phyloP scores from a whole-genome alignment of 495 filamentous ascomycete species.

The Tuber aestivum region DNA sequence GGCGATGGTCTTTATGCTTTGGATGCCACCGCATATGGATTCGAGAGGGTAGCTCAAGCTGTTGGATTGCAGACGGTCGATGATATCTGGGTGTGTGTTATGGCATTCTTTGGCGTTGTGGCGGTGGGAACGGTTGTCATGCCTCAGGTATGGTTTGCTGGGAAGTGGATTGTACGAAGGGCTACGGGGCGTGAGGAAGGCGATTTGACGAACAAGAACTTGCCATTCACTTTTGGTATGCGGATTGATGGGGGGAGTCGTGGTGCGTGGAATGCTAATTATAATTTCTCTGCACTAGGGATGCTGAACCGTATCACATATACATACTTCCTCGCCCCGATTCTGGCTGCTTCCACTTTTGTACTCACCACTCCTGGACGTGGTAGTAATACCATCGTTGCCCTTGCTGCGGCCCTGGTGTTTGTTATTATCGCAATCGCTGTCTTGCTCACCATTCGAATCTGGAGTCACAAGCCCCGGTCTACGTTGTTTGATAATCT shows the following conservation, averaged over 20 bases:
- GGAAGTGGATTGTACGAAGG: conserved; percentile 66
- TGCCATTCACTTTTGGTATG: conserved; percentile 86
- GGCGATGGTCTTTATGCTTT: conserved; percentile 75
- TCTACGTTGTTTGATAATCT: conserved; percentile 88
- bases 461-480: conserved; percentile 71
- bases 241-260: not conserved
- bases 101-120: conserved; percentile 74
- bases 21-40: conserved; percentile 61
- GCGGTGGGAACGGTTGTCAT: conserved; percentile 61
- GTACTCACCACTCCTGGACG: conserved; percentile 70
- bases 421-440: conserved; percentile 64
- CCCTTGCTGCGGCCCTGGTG: conserved; percentile 65
- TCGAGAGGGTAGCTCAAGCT: conserved; percentile 70
- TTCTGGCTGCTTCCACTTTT: conserved; percentile 79
- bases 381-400: conserved; percentile 65
- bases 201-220: conserved; percentile 81
- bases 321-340: conserved; percentile 83
- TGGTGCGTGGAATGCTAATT: conserved; percentile 12
- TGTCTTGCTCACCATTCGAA: conserved; percentile 71
- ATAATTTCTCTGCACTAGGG: conserved; percentile 17
- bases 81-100: conserved; percentile 91
- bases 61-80: conserved; percentile 69
- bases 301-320: conserved; percentile 72
- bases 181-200: conserved; percentile 68
- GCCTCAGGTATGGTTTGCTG: conserved; percentile 67